Evolutionary conservation across 1,284 basidiomycete genomes (phyloP).

Genomic region (Fomitopsis betulina): DNA sequence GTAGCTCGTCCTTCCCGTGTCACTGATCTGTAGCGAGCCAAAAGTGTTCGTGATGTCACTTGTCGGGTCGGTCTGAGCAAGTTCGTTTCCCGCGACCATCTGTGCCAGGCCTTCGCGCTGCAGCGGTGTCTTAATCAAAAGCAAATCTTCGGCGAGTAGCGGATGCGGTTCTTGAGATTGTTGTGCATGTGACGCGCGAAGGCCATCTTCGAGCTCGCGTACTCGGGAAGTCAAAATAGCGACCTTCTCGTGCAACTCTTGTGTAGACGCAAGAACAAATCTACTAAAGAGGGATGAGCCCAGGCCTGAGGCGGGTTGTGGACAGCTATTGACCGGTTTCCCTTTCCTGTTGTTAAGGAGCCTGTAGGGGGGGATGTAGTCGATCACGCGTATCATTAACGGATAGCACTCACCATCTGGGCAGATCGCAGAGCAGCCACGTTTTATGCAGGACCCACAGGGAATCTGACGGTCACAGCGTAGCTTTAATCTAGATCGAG

Average conservation of each 20-base stretch:
- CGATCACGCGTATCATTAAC: conserved; percentile 2
- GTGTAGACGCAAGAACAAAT: conserved; percentile 78
- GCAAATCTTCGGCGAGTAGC: conserved; percentile 61
- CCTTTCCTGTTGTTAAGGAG: conserved; percentile 73
- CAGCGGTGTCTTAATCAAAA: conserved; percentile 67
- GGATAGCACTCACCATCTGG: conserved; percentile 38
- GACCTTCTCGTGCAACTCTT: conserved; percentile 81
- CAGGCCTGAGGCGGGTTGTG: conserved; percentile 3
- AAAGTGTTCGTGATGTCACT: conserved; percentile 72
- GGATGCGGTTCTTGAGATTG: conserved; percentile 62
- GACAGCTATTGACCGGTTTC: conserved; percentile 56
- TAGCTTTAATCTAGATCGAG: conserved; percentile 54
- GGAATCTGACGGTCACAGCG: conserved; percentile 70
- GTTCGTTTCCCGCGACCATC: conserved; percentile 10
- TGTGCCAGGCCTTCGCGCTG: conserved; percentile 49
- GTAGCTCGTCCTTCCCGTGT: conserved; percentile 67
- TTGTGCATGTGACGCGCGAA: conserved; percentile 54
- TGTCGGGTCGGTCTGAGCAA: conserved; percentile 43
- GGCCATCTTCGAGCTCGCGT: conserved; percentile 71
- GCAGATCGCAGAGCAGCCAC: conserved; percentile 73
- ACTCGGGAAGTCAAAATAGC: conserved; percentile 68
- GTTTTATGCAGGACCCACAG: conserved; percentile 59
- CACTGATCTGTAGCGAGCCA: conserved; percentile 65
- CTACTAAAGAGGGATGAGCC: conserved; percentile 30
- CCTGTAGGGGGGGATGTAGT: conserved; percentile 32